Percentiles rank a stretch among this genome's conserved stretches.
These are phyloP conservation scores for Annulohypoxylon bovei DNA, from an alignment of 495 filamentous ascomycete genomes.

Conservation along the genomic window DNA sequence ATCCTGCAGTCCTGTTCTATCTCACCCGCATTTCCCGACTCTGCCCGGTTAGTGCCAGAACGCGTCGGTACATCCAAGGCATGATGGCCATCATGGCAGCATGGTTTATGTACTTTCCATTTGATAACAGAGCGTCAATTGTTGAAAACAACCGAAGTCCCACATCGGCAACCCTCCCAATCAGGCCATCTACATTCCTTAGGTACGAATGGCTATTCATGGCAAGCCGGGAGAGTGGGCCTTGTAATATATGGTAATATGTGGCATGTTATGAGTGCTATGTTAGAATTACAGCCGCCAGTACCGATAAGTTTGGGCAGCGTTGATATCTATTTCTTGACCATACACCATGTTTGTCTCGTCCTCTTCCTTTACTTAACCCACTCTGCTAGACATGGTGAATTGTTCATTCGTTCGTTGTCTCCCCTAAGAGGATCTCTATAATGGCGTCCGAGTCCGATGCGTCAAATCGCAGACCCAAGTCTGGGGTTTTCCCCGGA, in stretches of 20 bases:
- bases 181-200: slow-evolving; percentile 28
- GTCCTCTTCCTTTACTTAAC: slow-evolving; percentile 4
- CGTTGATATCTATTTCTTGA: slow-evolving; percentile 27
- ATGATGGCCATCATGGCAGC: slow-evolving; percentile 1
- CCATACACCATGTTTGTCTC: slow-evolving; percentile 24
- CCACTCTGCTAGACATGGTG: slow-evolving; percentile 22
- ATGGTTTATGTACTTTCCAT: slow-evolving; percentile 18
- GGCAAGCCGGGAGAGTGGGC: slow-evolving; percentile 19
- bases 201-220: slow-evolving; percentile 20
- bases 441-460: slow-evolving; percentile 34
- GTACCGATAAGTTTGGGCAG: slow-evolving; percentile 23
- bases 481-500: slow-evolving; percentile 35
- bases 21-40: slow-evolving; percentile 30
- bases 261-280: slow-evolving; percentile 35
- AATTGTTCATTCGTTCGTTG: slow-evolving; percentile 20
- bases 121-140: slow-evolving; percentile 20
- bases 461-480: slow-evolving; percentile 23
- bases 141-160: slow-evolving; percentile 9
- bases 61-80: slow-evolving; percentile 12
- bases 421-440: slow-evolving; percentile 9
- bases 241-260: slow-evolving; percentile 23
- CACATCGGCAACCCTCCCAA: slow-evolving; percentile 20
- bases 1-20: neutral
- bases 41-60: slow-evolving; percentile 22
- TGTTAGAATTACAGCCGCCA: slow-evolving; percentile 19